Percentiles rank a stretch among this genome's conserved stretches.
phyloP scores from a whole-genome alignment of 495 filamentous ascomycete genomes.

The Penicillium pulvis region DNA sequence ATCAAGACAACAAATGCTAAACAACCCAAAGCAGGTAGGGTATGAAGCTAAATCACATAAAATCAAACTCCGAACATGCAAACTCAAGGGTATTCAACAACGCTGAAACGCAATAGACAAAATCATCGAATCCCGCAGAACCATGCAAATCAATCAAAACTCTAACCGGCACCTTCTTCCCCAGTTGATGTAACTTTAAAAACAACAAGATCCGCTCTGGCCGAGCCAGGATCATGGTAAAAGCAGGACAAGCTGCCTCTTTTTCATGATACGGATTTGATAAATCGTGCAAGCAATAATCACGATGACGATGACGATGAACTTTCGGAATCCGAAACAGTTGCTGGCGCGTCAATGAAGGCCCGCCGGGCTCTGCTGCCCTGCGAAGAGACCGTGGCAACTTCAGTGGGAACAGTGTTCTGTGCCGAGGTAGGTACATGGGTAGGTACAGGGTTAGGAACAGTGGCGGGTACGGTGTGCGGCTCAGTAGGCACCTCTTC shows the following conservation, averaged over 20 bases:
- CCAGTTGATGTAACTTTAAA: neutral
- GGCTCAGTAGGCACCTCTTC: constrained; percentile 23
- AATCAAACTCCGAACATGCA: constrained; percentile 16
- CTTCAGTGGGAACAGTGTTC: constrained; percentile 24
- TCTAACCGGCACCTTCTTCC: neutral
- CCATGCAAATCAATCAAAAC: neutral
- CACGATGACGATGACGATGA: neutral
- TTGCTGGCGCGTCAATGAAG: neutral
- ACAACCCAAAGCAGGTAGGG: constrained; percentile 16
- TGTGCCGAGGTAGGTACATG: constrained; percentile 8
- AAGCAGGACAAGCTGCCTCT: neutral
- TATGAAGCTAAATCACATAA: constrained; percentile 27
- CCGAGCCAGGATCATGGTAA: neutral
- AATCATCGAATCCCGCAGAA: neutral
- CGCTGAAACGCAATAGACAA: constrained; percentile 18
- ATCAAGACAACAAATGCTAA: constrained; percentile 14
- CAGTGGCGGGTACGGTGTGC: too few relatives aligned
- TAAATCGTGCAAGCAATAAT: too few relatives aligned
- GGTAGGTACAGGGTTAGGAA: neutral
- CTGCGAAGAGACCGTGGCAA: neutral
- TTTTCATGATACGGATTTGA: neutral
- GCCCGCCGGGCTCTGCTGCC: neutral
- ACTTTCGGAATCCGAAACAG: constrained; percentile 29
- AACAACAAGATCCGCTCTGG: neutral
- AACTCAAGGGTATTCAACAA: constrained; percentile 6